These are phyloP conservation scores for Malus hybrid DNA, from an alignment of 331 rosid species.

Conservation along the genomic window DNA sequence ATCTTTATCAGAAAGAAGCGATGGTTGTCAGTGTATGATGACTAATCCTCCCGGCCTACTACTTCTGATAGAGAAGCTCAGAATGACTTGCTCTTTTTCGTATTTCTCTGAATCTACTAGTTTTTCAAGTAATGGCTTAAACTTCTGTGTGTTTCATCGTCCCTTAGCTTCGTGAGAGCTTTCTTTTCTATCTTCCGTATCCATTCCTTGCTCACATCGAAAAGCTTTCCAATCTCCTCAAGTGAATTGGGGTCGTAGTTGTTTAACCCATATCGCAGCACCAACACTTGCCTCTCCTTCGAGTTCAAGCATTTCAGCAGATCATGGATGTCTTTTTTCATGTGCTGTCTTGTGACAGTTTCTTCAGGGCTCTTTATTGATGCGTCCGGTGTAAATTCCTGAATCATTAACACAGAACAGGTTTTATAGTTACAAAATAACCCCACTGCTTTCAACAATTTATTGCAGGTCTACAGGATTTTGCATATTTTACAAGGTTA, in stretches of 20 bases:
- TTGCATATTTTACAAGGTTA: not conserved
- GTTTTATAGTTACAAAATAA: slow-evolving; percentile 2
- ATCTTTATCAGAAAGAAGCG: too few species aligned
- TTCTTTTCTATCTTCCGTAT: slow-evolving; percentile 69
- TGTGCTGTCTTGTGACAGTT: slow-evolving; percentile 54
- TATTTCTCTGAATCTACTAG: not conserved
- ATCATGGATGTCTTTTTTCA: slow-evolving; percentile 45
- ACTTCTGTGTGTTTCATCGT: slow-evolving; percentile 29
- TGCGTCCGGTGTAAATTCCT: slow-evolving; percentile 50
- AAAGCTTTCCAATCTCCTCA: slow-evolving; percentile 62
- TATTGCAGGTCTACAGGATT: not conserved
- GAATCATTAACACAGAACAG: slow-evolving; percentile 21
- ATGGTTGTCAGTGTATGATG: too few species aligned
- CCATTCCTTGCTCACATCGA: slow-evolving; percentile 80
- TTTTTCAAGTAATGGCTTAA: slow-evolving; percentile 51
- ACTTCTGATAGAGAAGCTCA: not conserved
- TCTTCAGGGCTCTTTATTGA: slow-evolving; percentile 58
- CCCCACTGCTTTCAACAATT: not conserved
- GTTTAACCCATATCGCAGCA: slow-evolving; percentile 63
- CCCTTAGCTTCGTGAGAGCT: slow-evolving; percentile 51
- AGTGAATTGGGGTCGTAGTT: slow-evolving; percentile 62
- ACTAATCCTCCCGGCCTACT: too few species aligned
- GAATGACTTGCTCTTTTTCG: not conserved
- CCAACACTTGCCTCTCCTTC: slow-evolving; percentile 65
- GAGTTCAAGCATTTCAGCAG: slow-evolving; percentile 54